Base-by-base conservation (phyloP, 495 filamentous ascomycete species). In the Parmelia sp. region DNA sequence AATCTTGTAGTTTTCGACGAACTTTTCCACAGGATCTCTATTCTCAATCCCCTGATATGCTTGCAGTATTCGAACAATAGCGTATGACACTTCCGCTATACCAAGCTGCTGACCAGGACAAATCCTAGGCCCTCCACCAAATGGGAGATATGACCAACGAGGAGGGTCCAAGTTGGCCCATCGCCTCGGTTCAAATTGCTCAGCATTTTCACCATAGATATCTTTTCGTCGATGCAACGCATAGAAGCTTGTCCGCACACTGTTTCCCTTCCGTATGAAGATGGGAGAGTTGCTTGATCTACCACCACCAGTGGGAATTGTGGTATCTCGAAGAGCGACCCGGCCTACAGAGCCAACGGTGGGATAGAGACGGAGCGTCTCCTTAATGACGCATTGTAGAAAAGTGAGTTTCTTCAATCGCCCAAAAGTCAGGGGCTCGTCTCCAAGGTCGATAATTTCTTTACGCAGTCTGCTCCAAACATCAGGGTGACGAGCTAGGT, bases 141-240 rank as follows among this genome's bases (percentile, higher is more conserved):
- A 69, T 8, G 67, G 53, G 11, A 64, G 33, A 49, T 69, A 66
- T 8, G 33, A 37, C 68, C 61, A 67, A 11, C 72, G 66, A 63
- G 66, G 74, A 7, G 77, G 75, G 25, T 75, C 74, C 69, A 78
- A 77, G 14, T 66, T 65, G 39, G 80, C 75, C 85, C 86, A 88
- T 8, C 86, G 70, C 44, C 81, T 80, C 0, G 86, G 86, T 0
- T 73, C 70, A 69, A 80, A 88, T 25, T 71, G 68, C 4, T 78
- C 68, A 19, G 80, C 76, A 58, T 83, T 78, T 2, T 70, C 67
- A 0, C 78, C 82, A 19, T 74, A 87, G 7, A 86, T 51, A 21
- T 85, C 82, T 35, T 63, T 65, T 1, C 78, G 75, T 8, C 80
- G 73, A 57, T 88, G 86, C 77, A 88, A 80, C 4, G 72, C 70